A percentile compares a stretch with the other conserved stretches of the same genome.
These are phyloP conservation scores for Pyrus communis DNA, from an alignment of 306 rosid species.

Conservation along the genomic window DNA sequence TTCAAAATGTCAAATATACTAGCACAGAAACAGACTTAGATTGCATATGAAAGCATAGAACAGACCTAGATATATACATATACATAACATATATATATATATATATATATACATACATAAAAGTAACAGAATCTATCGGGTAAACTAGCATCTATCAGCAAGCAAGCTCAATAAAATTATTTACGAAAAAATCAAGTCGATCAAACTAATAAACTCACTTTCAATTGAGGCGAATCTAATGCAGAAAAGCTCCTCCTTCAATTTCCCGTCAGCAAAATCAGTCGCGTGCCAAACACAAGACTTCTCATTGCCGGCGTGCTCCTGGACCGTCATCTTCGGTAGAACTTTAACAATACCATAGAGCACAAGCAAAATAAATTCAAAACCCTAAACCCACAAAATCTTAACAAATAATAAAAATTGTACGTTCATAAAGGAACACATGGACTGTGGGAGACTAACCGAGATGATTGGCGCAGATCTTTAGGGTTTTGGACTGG, in stretches of 20 bases:
- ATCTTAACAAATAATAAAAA: not conserved
- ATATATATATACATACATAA: not conserved
- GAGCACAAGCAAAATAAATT: not conserved
- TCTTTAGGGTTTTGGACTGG: conserved; percentile 84
- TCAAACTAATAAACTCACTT: conserved; percentile 40
- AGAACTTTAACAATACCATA: conserved; percentile 31
- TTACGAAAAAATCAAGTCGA: not conserved
- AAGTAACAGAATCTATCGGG: not conserved
- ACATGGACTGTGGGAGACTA: not conserved
- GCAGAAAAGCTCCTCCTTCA: conserved; percentile 93
- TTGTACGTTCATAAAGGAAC: not conserved
- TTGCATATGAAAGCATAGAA: too few species aligned
- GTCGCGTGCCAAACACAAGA: conserved; percentile 96
- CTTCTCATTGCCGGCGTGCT: conserved; percentile 95
- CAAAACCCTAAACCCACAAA: not conserved
- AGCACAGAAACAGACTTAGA: too few species aligned
- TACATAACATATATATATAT: too few species aligned
- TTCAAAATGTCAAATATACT: not conserved
- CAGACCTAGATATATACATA: too few species aligned
- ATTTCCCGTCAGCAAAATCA: conserved; percentile 93
- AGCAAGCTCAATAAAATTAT: not conserved
- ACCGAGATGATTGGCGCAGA: conserved; percentile 92
- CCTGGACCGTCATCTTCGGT: conserved; percentile 70
- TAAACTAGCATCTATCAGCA: not conserved
- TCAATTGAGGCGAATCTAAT: conserved; percentile 90